Evolutionary conservation across 1,284 basidiomycete species (phyloP).

Genomic region (Chondrostereum purpureum): DNA sequence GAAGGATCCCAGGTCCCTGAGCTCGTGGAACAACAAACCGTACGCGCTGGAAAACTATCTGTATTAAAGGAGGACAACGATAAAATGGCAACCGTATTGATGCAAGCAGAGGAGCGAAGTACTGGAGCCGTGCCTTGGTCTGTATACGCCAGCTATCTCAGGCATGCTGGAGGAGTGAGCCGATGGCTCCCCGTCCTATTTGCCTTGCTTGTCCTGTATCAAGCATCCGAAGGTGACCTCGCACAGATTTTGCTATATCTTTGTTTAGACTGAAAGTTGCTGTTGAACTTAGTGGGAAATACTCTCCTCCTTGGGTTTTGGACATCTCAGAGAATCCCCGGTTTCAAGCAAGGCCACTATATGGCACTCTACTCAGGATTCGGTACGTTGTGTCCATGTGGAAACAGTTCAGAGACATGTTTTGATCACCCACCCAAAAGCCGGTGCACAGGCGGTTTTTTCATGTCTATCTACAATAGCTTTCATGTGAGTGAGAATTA

Average conservation of each 20-base stretch:
- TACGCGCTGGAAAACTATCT: neutral
- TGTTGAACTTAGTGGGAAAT: slow-evolving; percentile 14
- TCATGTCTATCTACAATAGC: slow-evolving; percentile 36
- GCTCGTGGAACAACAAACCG: neutral
- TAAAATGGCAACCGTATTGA: slow-evolving; percentile 14
- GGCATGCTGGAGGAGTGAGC: slow-evolving; percentile 27
- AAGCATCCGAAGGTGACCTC: slow-evolving; percentile 13
- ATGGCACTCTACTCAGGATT: slow-evolving; percentile 46
- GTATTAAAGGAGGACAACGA: slow-evolving; percentile 1
- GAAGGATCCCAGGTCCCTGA: neutral
- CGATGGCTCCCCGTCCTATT: slow-evolving; percentile 19
- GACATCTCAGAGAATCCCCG: slow-evolving; percentile 18
- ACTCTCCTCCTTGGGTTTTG: slow-evolving; percentile 17
- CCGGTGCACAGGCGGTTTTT: slow-evolving; percentile 31
- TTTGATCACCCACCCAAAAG: slow-evolving; percentile 1
- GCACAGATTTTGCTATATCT: neutral
- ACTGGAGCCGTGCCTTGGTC: slow-evolving; percentile 27
- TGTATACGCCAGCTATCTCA: slow-evolving; percentile 35
- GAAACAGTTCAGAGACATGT: neutral
- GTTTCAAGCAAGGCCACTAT: slow-evolving; percentile 37
- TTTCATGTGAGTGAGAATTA: slow-evolving; percentile 31
- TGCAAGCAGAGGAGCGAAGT: slow-evolving; percentile 31
- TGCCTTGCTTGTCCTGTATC: slow-evolving; percentile 7
- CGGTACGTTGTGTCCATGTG: slow-evolving; percentile 21
- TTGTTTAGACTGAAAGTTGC: neutral